These are phyloP conservation scores for Colletotrichum sidae DNA, from an alignment of 2,329 filamentous ascomycete species.

Conservation along the genomic window DNA sequence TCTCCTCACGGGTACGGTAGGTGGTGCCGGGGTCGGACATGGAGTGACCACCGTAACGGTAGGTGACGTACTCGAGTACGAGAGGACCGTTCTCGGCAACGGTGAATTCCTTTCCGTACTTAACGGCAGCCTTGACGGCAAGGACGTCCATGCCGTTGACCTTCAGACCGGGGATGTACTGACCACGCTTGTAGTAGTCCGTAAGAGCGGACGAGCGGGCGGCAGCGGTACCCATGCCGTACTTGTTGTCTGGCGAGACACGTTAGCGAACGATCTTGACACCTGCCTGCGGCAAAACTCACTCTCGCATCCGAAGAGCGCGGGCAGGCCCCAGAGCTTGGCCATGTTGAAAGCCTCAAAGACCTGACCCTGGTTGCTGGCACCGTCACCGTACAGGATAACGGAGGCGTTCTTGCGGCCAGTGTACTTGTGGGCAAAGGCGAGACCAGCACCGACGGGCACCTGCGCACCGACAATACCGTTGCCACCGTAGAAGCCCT, in stretches of 20 bases:
- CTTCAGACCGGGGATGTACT: slow-evolving; percentile 99
- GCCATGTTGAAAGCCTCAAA: slow-evolving; percentile 99
- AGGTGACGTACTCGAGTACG: slow-evolving; percentile 98
- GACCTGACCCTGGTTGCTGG: slow-evolving; percentile 98
- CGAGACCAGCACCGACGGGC: slow-evolving; percentile 94
- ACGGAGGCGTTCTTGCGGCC: slow-evolving; percentile 87
- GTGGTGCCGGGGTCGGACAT: slow-evolving; percentile 99
- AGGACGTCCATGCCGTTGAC: slow-evolving; percentile 99
- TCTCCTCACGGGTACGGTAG: slow-evolving; percentile 99
- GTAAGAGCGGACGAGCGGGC: slow-evolving; percentile 94
- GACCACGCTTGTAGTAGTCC: slow-evolving; percentile 99
- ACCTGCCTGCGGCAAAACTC: slow-evolving; percentile 53
- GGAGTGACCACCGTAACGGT: slow-evolving; percentile 99
- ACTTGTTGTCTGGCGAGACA: slow-evolving; percentile 88
- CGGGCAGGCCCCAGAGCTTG: slow-evolving; percentile 96
- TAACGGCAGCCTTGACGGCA: slow-evolving; percentile 94
- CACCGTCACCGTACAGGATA: slow-evolving; percentile 96
- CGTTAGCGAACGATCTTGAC: slow-evolving; percentile 41
- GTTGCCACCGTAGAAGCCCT: slow-evolving; percentile 98
- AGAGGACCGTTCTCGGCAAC: slow-evolving; percentile 87
- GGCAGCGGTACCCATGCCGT: slow-evolving; percentile 98
- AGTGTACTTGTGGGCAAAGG: slow-evolving; percentile 96
- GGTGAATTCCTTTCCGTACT: slow-evolving; percentile 93
- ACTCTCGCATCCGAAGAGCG: slow-evolving; percentile 99
- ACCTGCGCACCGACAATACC: slow-evolving; percentile 99